Evolutionary conservation across 352 stramenopile species (phyloP).

Genomic region (Globisporangium echinulatum): DNA sequence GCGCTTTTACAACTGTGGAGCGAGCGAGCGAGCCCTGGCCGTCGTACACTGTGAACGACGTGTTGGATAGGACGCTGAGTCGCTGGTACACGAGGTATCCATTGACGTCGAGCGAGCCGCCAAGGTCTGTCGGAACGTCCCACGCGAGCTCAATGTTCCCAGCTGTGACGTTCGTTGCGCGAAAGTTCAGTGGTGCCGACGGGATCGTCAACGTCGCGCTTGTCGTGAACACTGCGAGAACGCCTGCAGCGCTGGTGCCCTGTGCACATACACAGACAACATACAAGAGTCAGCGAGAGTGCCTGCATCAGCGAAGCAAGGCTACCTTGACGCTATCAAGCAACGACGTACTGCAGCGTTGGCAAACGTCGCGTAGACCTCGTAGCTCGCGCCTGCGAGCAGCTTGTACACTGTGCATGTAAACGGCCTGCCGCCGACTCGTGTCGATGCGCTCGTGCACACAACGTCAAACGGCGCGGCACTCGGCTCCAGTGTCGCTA

Average conservation of each 20-base stretch:
- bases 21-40: slow-evolving; percentile 29
- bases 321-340: no score
- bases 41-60: slow-evolving; percentile 46
- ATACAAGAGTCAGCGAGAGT: no score
- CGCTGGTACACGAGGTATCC: slow-evolving; percentile 52
- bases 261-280: slow-evolving; percentile 2
- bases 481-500: neutral
- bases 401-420: slow-evolving; percentile 36
- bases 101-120: slow-evolving; percentile 29
- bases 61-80: slow-evolving; percentile 9
- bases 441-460: slow-evolving; percentile 2
- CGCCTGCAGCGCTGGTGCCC: slow-evolving; percentile 27
- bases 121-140: slow-evolving; percentile 42
- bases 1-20: slow-evolving; percentile 17
- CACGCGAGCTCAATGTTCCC: slow-evolving; percentile 52
- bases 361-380: slow-evolving; percentile 31
- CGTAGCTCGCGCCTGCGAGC: slow-evolving; percentile 30
- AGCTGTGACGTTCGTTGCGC: slow-evolving; percentile 24
- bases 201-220: slow-evolving; percentile 25
- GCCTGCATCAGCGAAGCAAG: no score
- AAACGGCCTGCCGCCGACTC: neutral
- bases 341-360: slow-evolving; percentile 28
- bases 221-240: slow-evolving; percentile 17
- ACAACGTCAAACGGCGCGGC: slow-evolving; percentile 5
- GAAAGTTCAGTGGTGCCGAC: slow-evolving; percentile 34